Conservation (phyloP, 345 rosid genomes). For the Cardiospermum halicacabum region DNA sequence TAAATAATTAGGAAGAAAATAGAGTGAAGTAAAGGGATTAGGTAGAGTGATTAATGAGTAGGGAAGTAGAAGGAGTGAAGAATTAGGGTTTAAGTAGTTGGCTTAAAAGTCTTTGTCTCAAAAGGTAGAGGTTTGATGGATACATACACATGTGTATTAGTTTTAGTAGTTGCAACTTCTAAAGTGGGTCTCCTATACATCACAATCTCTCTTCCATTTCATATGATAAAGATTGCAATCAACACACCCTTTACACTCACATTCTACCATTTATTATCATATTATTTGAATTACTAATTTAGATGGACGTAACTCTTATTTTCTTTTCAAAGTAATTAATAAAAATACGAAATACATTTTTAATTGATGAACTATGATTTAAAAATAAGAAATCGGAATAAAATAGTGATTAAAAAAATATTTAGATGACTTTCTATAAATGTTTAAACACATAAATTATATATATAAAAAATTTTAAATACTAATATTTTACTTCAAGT, state of each 20-base stretch:
- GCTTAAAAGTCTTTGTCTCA: constrained; percentile 27
- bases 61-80: constrained; percentile 6
- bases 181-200: constrained; percentile 28
- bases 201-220: constrained; percentile 5
- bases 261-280: too few species aligned
- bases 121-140: constrained; percentile 21
- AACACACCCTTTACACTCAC: background rate
- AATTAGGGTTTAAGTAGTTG: constrained; percentile 15
- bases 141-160: constrained; percentile 8
- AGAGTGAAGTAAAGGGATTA: background rate
- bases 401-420: too few species aligned
- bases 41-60: constrained; percentile 15
- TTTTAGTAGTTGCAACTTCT: constrained; percentile 31
- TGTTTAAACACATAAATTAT: too few species aligned
- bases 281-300: too few species aligned
- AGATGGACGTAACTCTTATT: too few species aligned
- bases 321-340: background rate
- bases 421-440: too few species aligned
- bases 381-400: too few species aligned
- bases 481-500: too few species aligned
- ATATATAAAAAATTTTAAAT: too few species aligned
- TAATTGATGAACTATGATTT: too few species aligned
- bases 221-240: background rate
- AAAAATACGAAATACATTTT: too few species aligned
- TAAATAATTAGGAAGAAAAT: too few species aligned